Conservation (phyloP, 495 filamentous ascomycete genomes). For the Aspergillus funiculosus region DNA sequence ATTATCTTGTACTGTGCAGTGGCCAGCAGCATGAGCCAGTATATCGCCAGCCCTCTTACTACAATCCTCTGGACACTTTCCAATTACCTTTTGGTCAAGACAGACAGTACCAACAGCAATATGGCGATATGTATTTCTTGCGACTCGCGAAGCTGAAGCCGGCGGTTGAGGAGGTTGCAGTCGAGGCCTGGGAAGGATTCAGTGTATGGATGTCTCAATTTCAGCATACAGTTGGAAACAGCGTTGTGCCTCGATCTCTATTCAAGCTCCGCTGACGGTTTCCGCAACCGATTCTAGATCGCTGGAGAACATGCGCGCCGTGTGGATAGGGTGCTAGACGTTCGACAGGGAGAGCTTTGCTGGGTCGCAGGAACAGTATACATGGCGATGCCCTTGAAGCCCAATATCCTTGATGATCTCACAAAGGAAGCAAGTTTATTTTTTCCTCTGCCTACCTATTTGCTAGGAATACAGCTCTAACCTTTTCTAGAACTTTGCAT, state of each 20-base stretch:
- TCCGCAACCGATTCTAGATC: constrained; percentile 44
- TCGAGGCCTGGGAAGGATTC: constrained; percentile 68
- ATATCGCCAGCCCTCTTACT: constrained; percentile 53
- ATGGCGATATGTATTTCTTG: constrained; percentile 93
- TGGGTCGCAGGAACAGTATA: constrained; percentile 95
- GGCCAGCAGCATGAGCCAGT: constrained; percentile 36
- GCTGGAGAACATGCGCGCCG: constrained; percentile 66
- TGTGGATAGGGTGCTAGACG: constrained; percentile 86
- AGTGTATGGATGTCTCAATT: constrained; percentile 43
- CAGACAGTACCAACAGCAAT: constrained; percentile 88
- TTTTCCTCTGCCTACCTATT: too few species aligned
- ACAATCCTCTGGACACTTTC: constrained; percentile 71
- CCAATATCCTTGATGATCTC: constrained; percentile 93
- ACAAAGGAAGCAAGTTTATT: constrained; percentile 76
- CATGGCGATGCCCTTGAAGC: constrained; percentile 95
- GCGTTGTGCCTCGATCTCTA: too few species aligned
- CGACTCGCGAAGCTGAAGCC: constrained; percentile 85
- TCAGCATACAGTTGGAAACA: not conserved
- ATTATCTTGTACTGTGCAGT: constrained; percentile 20
- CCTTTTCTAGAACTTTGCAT: constrained; percentile 67
- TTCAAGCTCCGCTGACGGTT: constrained; percentile 3
- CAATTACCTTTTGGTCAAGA: constrained; percentile 59
- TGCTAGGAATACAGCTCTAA: constrained; percentile 1
- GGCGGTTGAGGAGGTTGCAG: constrained; percentile 65
- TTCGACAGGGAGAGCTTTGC: constrained; percentile 90